These are phyloP conservation scores for Vanilla planifolia DNA, from an alignment of 106 monocot genomes.

Conservation along the genomic window DNA sequence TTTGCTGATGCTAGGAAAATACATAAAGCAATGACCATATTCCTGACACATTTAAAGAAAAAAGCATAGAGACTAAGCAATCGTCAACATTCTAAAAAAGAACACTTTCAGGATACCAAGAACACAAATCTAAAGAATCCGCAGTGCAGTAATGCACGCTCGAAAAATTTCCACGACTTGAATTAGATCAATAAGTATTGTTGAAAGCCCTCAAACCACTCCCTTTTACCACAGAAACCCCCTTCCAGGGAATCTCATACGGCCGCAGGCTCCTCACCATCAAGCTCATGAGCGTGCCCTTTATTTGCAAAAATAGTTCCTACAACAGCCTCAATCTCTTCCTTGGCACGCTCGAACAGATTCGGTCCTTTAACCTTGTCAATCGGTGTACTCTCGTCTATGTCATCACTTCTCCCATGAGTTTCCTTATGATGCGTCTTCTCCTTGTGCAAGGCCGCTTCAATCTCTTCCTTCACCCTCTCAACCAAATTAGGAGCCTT, in stretches of 20 bases:
- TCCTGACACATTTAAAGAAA: too few species aligned
- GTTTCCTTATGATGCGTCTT: constrained; percentile 57
- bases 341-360: constrained; percentile 72
- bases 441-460: constrained; percentile 9
- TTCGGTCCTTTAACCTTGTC: constrained; percentile 58
- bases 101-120: too few species aligned
- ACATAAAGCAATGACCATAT: too few species aligned
- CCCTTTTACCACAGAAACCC: too few species aligned
- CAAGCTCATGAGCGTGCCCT: constrained; percentile 6
- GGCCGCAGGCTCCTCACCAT: not conserved
- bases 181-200: too few species aligned
- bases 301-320: constrained; percentile 32
- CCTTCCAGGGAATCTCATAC: not conserved
- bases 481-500: not conserved
- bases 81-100: too few species aligned
- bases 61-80: too few species aligned
- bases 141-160: too few species aligned
- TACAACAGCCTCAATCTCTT: constrained; percentile 58
- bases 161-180: too few species aligned
- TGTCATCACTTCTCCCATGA: constrained; percentile 62
- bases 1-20: too few species aligned
- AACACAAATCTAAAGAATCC: too few species aligned
- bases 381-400: constrained; percentile 68
- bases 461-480: constrained; percentile 1
- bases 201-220: not conserved